Base-by-base conservation (phyloP, 2,329 filamentous ascomycete genomes). In the Colletotrichum magnum region DNA sequence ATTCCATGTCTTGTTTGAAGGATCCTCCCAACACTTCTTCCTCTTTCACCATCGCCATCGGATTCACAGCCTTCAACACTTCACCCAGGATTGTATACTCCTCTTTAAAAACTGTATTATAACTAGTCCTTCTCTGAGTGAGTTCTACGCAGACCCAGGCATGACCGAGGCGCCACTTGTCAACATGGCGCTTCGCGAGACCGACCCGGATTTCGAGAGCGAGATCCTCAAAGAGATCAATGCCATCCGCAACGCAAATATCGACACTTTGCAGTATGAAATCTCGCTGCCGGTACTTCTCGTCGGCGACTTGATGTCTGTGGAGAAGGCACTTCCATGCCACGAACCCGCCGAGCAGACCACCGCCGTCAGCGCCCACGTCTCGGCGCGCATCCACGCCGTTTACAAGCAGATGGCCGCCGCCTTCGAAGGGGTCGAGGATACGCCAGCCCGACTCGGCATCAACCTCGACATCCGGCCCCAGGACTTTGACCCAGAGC, bases 291-390 rank as follows among this genome's bases (percentile, higher is more conserved):
- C 62, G 62, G 43, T 64, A 15, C 58, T 61, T 13, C 62, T 64
- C 47, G 54, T 53, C 53, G 62, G 58, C 13, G 62, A 58, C 2
- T 52, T 4, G 2, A 24, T 4, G 21, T 24, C 10, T 47, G 47
- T 36, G 24, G 32, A 5, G 24, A 58, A 70, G 7, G 48, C 24
- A 52, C 58, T 72, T 32, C 70, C 58, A 36, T 73, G 70, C 57
- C 54, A 67, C 16, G 72, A 72, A 48, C 63, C 72, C 16, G 12
- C 45, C 56, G 58, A 71, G 53, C 68, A 73, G 65, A 72, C 72
- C 18, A 64, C 36, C 28, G 62, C 57, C 26, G 36, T 72, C 56
- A 72, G 64, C 68, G 50, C 67, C n/a, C 64, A 72, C 26, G 6
- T 73, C 15, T 73, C 72, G 7, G 64, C 39, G 45, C 72, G 67